These are phyloP conservation scores for Fusarium pseudograminearum DNA, from an alignment of 2,329 filamentous ascomycete species.

Conservation along the genomic window DNA sequence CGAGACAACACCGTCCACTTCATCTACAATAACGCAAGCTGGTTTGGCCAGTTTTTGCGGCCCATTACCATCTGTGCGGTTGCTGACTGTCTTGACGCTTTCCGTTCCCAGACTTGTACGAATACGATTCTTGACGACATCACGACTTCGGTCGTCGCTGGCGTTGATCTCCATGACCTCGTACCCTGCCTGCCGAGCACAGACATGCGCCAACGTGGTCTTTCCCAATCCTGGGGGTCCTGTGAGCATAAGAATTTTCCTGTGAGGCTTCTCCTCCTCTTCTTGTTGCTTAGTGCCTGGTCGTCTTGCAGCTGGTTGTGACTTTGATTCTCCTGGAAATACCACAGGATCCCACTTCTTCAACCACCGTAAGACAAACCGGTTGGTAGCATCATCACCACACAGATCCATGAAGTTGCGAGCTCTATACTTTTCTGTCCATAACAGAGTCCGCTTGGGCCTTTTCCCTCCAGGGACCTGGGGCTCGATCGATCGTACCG, in stretches of 20 bases:
- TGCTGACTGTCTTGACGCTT: conserved; percentile 83
- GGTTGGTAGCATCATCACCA: conserved; percentile 93
- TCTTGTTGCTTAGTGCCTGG: conserved; percentile 58
- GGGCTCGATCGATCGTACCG: conserved; percentile 60
- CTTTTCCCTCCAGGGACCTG: conserved; percentile 51
- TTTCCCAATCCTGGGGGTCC: conserved; percentile 95
- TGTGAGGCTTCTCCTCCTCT: conserved; percentile 80
- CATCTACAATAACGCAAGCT: conserved; percentile 93
- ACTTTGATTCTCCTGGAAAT: conserved; percentile 79
- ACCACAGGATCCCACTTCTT: conserved; percentile 95
- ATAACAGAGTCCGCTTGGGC: conserved; percentile 72
- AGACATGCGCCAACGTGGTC: conserved; percentile 95
- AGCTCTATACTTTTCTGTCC: conserved; percentile 98
- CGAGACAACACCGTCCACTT: conserved; percentile 93
- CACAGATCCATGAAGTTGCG: conserved; percentile 92
- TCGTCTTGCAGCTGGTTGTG: conserved; percentile 61
- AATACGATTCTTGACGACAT: conserved; percentile 92
- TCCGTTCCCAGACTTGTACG: conserved; percentile 93
- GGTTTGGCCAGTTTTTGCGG: conserved; percentile 81
- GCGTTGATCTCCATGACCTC: conserved; percentile 98
- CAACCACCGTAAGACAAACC: conserved; percentile 89
- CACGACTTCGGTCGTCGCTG: conserved; percentile 89
- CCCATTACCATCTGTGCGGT: conserved; percentile 66
- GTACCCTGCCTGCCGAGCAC: conserved; percentile 93
- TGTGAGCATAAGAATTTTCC: conserved; percentile 89